A percentile compares a stretch with the other conserved stretches of the same genome.
These are phyloP conservation scores for Apiotrichum gracile DNA, from an alignment of 1,284 basidiomycete species.

Conservation along the genomic window DNA sequence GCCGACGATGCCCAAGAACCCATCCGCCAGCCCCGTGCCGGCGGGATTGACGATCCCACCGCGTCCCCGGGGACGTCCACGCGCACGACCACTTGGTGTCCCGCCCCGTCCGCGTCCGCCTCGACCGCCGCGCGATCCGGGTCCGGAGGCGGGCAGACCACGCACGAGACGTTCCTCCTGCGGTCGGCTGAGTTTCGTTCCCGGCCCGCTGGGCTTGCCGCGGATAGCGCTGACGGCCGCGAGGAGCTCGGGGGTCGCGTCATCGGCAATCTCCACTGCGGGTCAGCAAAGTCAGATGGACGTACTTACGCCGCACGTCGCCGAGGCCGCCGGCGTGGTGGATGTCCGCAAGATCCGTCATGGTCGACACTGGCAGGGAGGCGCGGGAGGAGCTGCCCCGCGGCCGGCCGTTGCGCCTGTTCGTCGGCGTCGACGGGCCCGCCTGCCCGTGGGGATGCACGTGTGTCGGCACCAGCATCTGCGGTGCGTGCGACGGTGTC, in stretches of 20 bases:
- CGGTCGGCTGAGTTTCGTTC: conserved; percentile 3
- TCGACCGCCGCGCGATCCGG: conserved; percentile 12
- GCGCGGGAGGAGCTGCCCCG: conserved; percentile 1
- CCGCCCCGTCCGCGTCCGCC: not conserved
- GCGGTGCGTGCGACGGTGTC: not conserved
- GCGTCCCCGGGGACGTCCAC: not conserved
- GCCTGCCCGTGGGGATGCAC: too few relatives aligned
- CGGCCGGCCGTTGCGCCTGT: not conserved
- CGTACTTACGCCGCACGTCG: conserved; percentile 14
- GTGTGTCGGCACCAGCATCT: not conserved
- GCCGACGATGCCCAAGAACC: not conserved
- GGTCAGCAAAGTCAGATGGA: too few relatives aligned
- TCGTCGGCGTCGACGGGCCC: not conserved
- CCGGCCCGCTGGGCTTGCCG: conserved; percentile 7
- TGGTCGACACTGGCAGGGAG: conserved; percentile 4
- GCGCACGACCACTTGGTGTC: not conserved
- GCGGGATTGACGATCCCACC: not conserved
- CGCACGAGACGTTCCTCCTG: conserved; percentile 18
- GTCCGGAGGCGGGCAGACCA: conserved; percentile 11
- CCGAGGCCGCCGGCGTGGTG: conserved; percentile 12
- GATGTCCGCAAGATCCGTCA: conserved; percentile 15
- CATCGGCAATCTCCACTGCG: conserved; percentile 12
- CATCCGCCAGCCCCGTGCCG: not conserved
- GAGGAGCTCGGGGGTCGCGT: conserved; percentile 13
- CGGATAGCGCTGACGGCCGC: conserved; percentile 11